Percentiles rank a stretch among this genome's conserved stretches.
Evolutionary conservation across 768 basidiomycete species (phyloP).

Genomic region (Cystofilobasidium bisporidii): DNA sequence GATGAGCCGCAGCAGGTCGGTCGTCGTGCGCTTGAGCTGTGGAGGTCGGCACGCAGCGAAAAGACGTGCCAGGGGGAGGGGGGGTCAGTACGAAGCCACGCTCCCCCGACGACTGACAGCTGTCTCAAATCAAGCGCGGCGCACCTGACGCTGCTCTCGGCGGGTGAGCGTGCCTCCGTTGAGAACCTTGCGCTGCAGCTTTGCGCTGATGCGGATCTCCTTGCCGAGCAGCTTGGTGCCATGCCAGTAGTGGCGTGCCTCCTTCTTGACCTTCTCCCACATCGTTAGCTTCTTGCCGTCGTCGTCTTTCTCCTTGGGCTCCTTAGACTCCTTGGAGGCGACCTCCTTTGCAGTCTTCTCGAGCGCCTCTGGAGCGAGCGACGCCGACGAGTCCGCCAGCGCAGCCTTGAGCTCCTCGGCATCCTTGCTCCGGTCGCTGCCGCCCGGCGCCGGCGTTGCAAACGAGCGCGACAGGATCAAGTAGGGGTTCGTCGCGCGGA

Average conservation of each 20-base stretch:
- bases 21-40: constrained; percentile 83
- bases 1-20: constrained; percentile 81
- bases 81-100: background rate
- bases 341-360: constrained; percentile 13
- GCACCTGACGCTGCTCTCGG: constrained; percentile 82
- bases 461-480: background rate
- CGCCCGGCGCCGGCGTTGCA: constrained; percentile 3
- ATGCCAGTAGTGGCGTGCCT: constrained; percentile 93
- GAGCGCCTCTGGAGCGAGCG: background rate
- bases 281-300: constrained; percentile 3
- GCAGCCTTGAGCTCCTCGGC: constrained; percentile 1
- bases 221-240: constrained; percentile 87
- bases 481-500: background rate
- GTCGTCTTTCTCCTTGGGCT: background rate
- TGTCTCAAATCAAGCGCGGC: no score
- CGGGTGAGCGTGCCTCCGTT: constrained; percentile 85
- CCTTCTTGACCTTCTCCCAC: constrained; percentile 93
- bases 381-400: background rate
- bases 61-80: no score
- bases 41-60: background rate
- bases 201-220: constrained; percentile 78
- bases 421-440: background rate
- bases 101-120: no score
- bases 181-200: constrained; percentile 83
- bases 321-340: background rate